phyloP scores from a whole-genome alignment of 192 early-diverging fungal genomes.

The Rhizophagus clarus region DNA sequence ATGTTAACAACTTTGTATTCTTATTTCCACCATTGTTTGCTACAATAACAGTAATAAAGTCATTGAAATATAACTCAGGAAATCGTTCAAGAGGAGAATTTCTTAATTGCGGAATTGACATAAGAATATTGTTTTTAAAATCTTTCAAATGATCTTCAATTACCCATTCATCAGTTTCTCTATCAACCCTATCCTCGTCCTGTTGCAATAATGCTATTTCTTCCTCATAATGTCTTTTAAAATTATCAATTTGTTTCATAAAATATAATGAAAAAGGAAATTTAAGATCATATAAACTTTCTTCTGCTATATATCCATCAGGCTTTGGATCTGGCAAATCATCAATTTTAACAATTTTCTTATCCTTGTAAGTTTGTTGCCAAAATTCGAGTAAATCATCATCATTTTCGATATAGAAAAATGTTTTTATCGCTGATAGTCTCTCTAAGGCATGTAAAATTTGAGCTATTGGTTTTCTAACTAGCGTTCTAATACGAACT shows the following conservation, averaged over 20 bases:
- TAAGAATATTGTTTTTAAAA: slow-evolving; percentile 7
- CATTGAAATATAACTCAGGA: slow-evolving; percentile 28
- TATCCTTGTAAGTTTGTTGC: slow-evolving; percentile 12
- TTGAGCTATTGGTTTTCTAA: slow-evolving; percentile 26
- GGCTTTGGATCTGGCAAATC: slow-evolving; percentile 22
- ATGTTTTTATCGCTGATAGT: slow-evolving; percentile 7
- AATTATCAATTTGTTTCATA: slow-evolving; percentile 20
- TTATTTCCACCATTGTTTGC: not conserved
- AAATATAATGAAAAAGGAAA: slow-evolving; percentile 34
- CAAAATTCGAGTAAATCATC: slow-evolving; percentile 25
- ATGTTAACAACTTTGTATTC: not conserved
- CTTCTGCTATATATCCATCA: slow-evolving; percentile 4
- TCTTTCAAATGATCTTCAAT: not conserved
- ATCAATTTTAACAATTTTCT: slow-evolving; percentile 10
- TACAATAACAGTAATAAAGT: slow-evolving; percentile 20
- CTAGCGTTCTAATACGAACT: slow-evolving; percentile 18
- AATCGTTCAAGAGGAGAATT: not conserved
- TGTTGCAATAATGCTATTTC: slow-evolving; percentile 9
- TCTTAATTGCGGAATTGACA: not conserved
- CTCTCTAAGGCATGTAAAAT: slow-evolving; percentile 19
- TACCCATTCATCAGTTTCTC: not conserved
- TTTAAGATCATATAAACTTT: not conserved
- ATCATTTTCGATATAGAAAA: not conserved
- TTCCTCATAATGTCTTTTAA: slow-evolving; percentile 13
- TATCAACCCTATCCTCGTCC: slow-evolving; percentile 13